Percentiles rank a stretch among this genome's conserved stretches.
Evolutionary conservation across 1,284 basidiomycete species (phyloP).

Genomic region (Sporisorium exsertum): DNA sequence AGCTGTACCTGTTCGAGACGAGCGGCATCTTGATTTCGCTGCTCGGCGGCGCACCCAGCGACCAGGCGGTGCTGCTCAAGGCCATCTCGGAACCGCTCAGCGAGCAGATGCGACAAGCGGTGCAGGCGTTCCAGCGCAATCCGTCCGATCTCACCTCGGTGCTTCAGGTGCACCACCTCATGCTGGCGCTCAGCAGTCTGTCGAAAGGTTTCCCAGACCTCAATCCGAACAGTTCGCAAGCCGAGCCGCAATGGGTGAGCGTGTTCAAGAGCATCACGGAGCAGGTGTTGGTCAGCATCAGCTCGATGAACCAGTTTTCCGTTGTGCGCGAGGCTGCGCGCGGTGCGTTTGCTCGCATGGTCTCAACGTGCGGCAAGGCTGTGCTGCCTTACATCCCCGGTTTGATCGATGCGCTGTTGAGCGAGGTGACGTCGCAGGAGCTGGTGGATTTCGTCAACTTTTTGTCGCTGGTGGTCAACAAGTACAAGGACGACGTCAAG

Average conservation of each 20-base stretch:
- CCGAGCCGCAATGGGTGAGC: conserved; percentile 80
- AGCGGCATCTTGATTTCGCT: conserved; percentile 86
- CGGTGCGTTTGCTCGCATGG: conserved; percentile 85
- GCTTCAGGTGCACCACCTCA: conserved; percentile 91
- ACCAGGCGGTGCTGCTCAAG: conserved; percentile 76
- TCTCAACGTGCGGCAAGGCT: conserved; percentile 86
- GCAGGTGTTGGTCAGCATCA: conserved; percentile 86
- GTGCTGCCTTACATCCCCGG: conserved; percentile 81
- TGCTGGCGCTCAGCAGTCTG: conserved; percentile 93
- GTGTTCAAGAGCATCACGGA: conserved; percentile 90
- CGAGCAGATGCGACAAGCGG: conserved; percentile 79
- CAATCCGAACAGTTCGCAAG: conserved; percentile 70
- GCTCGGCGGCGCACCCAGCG: conserved; percentile 77
- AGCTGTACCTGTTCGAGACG: conserved; percentile 95
- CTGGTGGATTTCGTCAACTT: conserved; percentile 96
- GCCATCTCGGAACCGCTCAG: conserved; percentile 85
- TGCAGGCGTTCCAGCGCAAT: conserved; percentile 72
- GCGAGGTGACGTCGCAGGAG: conserved; percentile 91
- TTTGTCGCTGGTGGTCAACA: conserved; percentile 88
- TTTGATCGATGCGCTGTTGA: conserved; percentile 87
- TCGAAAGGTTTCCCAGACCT: conserved; percentile 91
- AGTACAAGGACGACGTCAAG: conserved; percentile 87
- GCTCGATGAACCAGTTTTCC: conserved; percentile 87
- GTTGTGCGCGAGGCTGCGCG: conserved; percentile 91
- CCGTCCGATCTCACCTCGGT: conserved; percentile 77